Percentiles rank a stretch among this genome's conserved stretches.
These are phyloP conservation scores for Gaeumannomyces sp. DNA, from an alignment of 2,329 filamentous ascomycete genomes.

Conservation along the genomic window DNA sequence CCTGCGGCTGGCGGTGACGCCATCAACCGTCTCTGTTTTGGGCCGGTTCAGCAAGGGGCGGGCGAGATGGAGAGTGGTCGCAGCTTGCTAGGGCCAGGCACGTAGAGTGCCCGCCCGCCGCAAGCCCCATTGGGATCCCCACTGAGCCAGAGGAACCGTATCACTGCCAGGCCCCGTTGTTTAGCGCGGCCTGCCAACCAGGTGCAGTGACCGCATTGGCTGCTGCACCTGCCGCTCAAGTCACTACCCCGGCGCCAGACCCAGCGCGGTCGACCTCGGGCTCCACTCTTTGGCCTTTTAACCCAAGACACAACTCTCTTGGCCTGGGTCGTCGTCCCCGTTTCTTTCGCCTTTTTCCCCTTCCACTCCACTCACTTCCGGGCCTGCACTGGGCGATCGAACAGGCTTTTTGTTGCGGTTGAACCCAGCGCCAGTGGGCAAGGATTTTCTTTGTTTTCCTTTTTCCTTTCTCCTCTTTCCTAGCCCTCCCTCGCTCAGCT, in stretches of 20 bases:
- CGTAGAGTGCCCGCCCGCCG: no score
- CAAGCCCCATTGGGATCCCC: neutral
- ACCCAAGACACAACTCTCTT: neutral
- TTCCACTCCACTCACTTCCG: slow-evolving; percentile 1
- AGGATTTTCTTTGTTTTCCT: slow-evolving; percentile 7
- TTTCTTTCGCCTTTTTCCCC: neutral
- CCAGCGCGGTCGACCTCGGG: neutral
- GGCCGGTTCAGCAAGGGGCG: neutral
- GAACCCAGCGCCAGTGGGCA: neutral
- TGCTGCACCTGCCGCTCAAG: neutral
- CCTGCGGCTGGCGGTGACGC: neutral
- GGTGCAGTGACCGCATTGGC: neutral
- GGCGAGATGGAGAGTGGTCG: neutral
- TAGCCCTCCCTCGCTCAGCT: slow-evolving; percentile 4
- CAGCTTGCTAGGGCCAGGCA: neutral
- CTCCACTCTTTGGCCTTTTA: neutral
- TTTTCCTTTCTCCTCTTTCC: slow-evolving; percentile 6
- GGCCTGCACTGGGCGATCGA: neutral
- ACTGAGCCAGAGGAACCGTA: neutral
- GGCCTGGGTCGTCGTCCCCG: neutral
- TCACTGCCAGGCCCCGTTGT: neutral
- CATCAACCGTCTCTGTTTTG: neutral
- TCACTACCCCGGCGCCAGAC: neutral
- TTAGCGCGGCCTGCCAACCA: neutral
- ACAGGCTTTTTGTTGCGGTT: neutral